Base-by-base conservation (phyloP, 768 basidiomycete genomes). In the Calocybe gangraenosa region DNA sequence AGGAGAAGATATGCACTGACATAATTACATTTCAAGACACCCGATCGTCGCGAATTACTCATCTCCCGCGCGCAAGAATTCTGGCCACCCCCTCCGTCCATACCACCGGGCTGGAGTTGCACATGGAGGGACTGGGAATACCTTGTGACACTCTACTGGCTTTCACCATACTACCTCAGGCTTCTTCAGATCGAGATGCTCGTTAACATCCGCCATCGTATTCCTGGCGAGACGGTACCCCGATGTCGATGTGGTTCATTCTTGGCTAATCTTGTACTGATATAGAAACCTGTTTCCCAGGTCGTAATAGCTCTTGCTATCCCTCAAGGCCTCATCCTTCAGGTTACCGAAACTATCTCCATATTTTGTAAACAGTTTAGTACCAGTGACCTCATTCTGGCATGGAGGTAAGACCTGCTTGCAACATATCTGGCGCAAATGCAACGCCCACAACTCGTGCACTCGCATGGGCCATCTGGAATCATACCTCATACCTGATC, bases 171-270 rank as follows among this genome's bases (percentile, higher is more conserved):
- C 53, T 68, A 62, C 44, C 63, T 69, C 34, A 62, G 55, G 54
- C 54, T 68, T 34, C 65, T 65, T 3, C 64, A 65, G 51, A 63
- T 68, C 38, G 61, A 67, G 40, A 61, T 65, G 60, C 46, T 62
- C n/a, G 53, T 65, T 15, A 68, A 65, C 46, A 54, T 69, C 17
- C 50, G 52, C 14, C 56, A 64, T 48, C 56, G 48, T 2, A 54
- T 67, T 20, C 60, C 53, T 0, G 66, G 66, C 14, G 61, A 64
- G 39, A 60, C 60, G 8, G 21, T 4, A 32, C 48, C 2, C 44
- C 43, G 1, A 49, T 49, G 9, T 15, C 34, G 6, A 49, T 49
- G 48, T 49, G 38, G 28, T 17, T 49, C n/a, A 44, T 49, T 21
- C 37, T 38, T 5, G 39, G 48, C 42, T 10, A 42, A 49, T 25